Percentiles rank a stretch among this genome's conserved stretches.
Evolutionary conservation across 305 asterid genomes (phyloP).

Genomic region (Fraxinus velutina): DNA sequence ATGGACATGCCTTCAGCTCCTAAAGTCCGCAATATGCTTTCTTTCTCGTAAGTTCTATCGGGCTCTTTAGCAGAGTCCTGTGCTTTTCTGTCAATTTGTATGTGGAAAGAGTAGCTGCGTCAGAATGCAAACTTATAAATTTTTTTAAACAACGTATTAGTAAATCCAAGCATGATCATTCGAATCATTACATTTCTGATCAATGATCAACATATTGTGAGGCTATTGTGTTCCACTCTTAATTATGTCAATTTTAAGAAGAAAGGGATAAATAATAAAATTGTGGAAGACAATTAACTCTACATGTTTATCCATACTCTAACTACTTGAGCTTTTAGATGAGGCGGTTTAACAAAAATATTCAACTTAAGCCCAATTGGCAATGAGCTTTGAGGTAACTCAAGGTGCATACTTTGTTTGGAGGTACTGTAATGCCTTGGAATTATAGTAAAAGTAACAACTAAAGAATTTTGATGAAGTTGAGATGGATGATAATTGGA

Average conservation of each 20-base stretch:
- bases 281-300: not conserved
- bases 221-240: not conserved
- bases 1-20: conserved; percentile 99
- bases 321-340: not conserved
- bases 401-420: not conserved
- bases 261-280: not conserved
- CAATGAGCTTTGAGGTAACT: not conserved
- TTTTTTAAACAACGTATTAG: not conserved
- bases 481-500: not conserved
- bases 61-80: not conserved
- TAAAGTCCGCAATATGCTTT: conserved; percentile 98
- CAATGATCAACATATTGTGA: not conserved
- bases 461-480: not conserved
- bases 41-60: conserved; percentile 82
- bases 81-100: not conserved
- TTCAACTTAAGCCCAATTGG: not conserved
- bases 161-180: not conserved
- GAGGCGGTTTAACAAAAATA: not conserved
- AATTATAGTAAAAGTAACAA: not conserved
- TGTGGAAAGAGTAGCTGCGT: not conserved
- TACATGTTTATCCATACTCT: not conserved
- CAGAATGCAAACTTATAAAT: not conserved
- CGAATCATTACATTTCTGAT: not conserved
- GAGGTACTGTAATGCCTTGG: not conserved
- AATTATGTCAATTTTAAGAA: not conserved